Evolutionary conservation across 768 basidiomycete species (phyloP).

Genomic region (Asterophora lycoperdoides): DNA sequence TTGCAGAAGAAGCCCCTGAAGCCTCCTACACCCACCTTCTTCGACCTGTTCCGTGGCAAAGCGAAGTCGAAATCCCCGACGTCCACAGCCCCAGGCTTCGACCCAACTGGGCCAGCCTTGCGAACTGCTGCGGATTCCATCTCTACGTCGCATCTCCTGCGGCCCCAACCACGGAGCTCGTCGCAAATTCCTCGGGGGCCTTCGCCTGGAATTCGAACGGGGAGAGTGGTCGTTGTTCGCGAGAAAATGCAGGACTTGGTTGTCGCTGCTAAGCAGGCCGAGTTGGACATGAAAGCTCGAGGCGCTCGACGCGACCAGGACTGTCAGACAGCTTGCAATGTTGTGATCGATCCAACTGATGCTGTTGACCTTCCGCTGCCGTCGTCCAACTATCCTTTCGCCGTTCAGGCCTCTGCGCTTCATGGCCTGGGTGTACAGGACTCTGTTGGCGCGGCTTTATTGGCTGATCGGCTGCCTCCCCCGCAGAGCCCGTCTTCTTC

Average conservation of each 20-base stretch:
- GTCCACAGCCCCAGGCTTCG: conserved; percentile 37
- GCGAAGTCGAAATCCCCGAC: conserved; percentile 61
- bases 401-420: conserved; percentile 69
- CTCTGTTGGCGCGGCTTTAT: conserved; percentile 68
- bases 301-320: conserved; percentile 44
- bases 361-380: conserved; percentile 74
- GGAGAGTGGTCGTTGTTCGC: conserved; percentile 77
- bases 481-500: conserved; percentile 54
- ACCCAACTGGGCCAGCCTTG: conserved; percentile 42
- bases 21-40: conserved; percentile 49
- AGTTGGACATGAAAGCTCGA: conserved; percentile 63
- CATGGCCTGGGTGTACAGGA: conserved; percentile 72
- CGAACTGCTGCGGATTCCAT: conserved; percentile 67
- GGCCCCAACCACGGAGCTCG: conserved; percentile 30
- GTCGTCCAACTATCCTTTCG: conserved; percentile 64
- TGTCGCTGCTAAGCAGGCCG: conserved; percentile 69
- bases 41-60: conserved; percentile 71
- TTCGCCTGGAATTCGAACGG: conserved; percentile 33
- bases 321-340: conserved; percentile 40
- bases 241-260: conserved; percentile 74
- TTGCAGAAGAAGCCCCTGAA: conserved; percentile 43
- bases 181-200: conserved; percentile 34
- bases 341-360: conserved; percentile 81
- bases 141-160: conserved; percentile 35
- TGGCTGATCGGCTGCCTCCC: conserved; percentile 72